Conservation (phyloP, 2,329 filamentous ascomycete genomes). For the Endocalyx cinctus region DNA sequence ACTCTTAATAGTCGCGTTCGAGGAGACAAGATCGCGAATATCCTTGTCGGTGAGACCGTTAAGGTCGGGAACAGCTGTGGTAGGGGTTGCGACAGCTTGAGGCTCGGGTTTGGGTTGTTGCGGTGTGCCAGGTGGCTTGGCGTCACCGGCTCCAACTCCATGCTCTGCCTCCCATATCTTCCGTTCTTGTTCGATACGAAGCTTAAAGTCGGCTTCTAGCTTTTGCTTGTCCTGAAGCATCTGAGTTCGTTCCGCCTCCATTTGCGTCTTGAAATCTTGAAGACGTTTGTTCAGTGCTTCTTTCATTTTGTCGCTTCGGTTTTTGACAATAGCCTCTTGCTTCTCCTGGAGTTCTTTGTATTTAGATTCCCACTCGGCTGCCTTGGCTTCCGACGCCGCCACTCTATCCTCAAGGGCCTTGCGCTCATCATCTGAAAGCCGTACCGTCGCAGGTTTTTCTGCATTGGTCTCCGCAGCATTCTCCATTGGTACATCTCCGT, state of each 20-base stretch:
- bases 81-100: constrained; percentile 27
- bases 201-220: constrained; percentile 47
- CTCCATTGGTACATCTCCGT: constrained; percentile 25
- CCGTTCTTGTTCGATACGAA: constrained; percentile 25
- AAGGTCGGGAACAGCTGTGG: constrained; percentile 34
- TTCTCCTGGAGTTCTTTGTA: constrained; percentile 60
- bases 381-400: constrained; percentile 54
- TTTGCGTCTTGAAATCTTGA: constrained; percentile 51
- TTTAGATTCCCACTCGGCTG: constrained; percentile 61
- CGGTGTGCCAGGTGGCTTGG: constrained; percentile 32
- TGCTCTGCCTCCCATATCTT: constrained; percentile 26
- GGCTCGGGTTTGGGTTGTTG: constrained; percentile 35
- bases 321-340: constrained; percentile 56
- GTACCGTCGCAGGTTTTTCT: constrained; percentile 16
- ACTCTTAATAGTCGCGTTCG: constrained; percentile 52
- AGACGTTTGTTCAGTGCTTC: constrained; percentile 65
- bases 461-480: constrained; percentile 18
- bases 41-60: constrained; percentile 49
- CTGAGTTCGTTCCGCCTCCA: constrained; percentile 49
- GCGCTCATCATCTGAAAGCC: constrained; percentile 53
- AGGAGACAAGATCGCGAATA: constrained; percentile 52
- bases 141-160: constrained; percentile 12
- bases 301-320: constrained; percentile 66
- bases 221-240: constrained; percentile 61
- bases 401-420: constrained; percentile 60